Conservation (phyloP, 2,329 filamentous ascomycete species). For the Pseudogymnoascus sp. region DNA sequence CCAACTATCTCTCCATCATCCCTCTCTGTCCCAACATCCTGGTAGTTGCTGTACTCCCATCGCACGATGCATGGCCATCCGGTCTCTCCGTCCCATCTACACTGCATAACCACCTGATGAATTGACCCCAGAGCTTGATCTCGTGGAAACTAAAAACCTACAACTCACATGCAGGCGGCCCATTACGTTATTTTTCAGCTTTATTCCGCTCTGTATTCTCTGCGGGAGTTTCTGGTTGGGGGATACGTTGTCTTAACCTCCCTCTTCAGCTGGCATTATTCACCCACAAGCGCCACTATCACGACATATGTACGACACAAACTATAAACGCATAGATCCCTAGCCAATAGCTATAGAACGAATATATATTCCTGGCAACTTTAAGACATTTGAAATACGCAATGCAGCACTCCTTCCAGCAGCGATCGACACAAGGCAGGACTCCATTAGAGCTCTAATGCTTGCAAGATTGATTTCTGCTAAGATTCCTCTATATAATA, state of each 20-base stretch:
- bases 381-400: background rate
- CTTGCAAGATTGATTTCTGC: background rate
- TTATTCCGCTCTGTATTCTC: background rate
- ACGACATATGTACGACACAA: background rate
- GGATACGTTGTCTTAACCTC: background rate
- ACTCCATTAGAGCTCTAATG: background rate
- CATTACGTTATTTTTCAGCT: background rate
- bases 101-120: background rate
- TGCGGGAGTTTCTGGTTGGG: background rate
- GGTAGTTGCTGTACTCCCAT: background rate
- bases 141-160: background rate
- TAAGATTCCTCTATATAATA: background rate
- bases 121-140: background rate
- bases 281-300: background rate
- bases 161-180: background rate
- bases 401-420: background rate
- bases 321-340: background rate
- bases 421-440: background rate
- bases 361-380: background rate
- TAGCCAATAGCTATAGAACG: background rate
- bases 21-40: background rate
- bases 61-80: background rate
- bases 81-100: background rate
- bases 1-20: background rate
- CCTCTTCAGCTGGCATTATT: background rate